These are phyloP conservation scores for Xylaria sp. DNA, from an alignment of 495 filamentous ascomycete species.

Conservation along the genomic window DNA sequence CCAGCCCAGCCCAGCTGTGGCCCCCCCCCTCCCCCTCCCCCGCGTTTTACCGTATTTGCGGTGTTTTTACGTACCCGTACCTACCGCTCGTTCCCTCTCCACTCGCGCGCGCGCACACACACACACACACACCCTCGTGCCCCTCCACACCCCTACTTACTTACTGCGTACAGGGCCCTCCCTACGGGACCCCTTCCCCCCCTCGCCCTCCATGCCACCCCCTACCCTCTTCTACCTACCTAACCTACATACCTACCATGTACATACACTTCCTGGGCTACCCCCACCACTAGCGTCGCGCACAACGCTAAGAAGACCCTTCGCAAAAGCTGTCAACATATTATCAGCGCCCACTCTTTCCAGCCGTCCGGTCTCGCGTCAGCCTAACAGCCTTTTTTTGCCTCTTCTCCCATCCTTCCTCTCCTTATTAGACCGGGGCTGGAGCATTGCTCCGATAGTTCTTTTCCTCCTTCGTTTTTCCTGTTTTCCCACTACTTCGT, in stretches of 20 bases:
- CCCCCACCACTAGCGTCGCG: not conserved
- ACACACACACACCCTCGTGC: too few species aligned
- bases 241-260: too few species aligned
- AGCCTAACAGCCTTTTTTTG: slow-evolving; percentile 28
- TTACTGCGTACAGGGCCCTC: too few species aligned
- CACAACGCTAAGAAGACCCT: slow-evolving; percentile 9
- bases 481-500: not conserved
- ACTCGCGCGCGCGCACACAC: not conserved
- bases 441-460: slow-evolving; percentile 1
- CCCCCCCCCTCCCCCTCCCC: slow-evolving; percentile 13
- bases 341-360: slow-evolving; percentile 11
- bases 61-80: slow-evolving; percentile 13
- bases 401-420: slow-evolving; percentile 2
- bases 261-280: not conserved
- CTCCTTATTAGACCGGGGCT: slow-evolving; percentile 1
- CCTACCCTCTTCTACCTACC: too few species aligned
- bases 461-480: not conserved
- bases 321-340: slow-evolving; percentile 4
- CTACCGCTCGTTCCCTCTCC: not conserved
- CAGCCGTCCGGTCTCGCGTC: slow-evolving; percentile 27
- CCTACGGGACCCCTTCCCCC: too few species aligned
- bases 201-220: too few species aligned
- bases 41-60: slow-evolving; percentile 18
- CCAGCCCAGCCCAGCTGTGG: too few species aligned
- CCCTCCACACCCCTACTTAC: not conserved